Base-by-base conservation (phyloP, 768 basidiomycete genomes). In the Auriscalpium orientale region DNA sequence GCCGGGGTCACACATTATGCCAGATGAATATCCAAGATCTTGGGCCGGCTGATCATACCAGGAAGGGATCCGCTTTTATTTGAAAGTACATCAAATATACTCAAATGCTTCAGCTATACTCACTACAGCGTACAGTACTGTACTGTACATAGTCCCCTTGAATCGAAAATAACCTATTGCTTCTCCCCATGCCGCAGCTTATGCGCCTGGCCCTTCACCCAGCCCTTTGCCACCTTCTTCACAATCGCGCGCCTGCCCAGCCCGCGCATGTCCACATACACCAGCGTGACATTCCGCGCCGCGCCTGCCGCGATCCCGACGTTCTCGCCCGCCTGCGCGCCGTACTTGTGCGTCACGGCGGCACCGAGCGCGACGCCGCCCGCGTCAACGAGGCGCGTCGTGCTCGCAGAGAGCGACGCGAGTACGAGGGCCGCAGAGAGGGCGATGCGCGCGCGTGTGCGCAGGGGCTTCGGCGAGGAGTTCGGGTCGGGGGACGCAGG, bases 291-390 rank as follows among this genome's bases (percentile, higher is more conserved):
- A 48, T 62, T 60, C 7, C 56, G 55, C 48, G 38, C 36, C 48
- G 61, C 55, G 36, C 59, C 16, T 16, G n/a, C 54, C 2, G 59
- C 61, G 3, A 60, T 43, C 16, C 33, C 54, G 4, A 43, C 61
- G 28, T 62, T 62, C 2, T 52, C 49, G 3, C 56, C 61, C 38
- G 59, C 61, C 28, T 18, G 6, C 1, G 47, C 1, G 3, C 61
- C 59, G 8, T 62, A 62, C 56, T 55, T 60, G 49, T 60, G 58
- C 33, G 56, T 21, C 28, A 62, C 59, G 35, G 61, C 61, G 1
- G 61, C 58, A 3, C 56, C n/a, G 40, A 62, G 56, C 18, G 61
- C 58, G 33, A 53, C 38, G 15, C 61, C 45, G 34, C 59, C 61
- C 0, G 59, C 38, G 15, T 57, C 58, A 21, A 57, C 46, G 8